Conservation (phyloP, 352 stramenopile species). For the Halophytophthora polymorphica region DNA sequence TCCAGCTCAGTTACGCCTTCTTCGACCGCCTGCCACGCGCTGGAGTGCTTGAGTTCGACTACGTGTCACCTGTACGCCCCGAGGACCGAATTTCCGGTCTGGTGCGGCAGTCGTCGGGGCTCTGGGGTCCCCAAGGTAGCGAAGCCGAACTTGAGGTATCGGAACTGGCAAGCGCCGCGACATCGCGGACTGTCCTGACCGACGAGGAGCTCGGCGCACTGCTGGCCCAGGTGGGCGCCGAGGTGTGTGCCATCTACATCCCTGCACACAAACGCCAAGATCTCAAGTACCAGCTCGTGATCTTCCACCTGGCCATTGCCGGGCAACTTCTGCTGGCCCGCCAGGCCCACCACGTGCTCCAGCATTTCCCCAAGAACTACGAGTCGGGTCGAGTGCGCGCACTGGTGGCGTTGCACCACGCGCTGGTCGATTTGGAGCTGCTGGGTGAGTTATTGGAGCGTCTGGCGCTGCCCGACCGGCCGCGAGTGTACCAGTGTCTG, state of each 20-base stretch:
- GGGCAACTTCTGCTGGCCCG: constrained; percentile 33
- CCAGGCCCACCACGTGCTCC: constrained; percentile 56
- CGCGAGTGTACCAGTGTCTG: constrained; percentile 39
- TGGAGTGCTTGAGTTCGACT: constrained; percentile 72
- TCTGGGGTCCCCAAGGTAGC: no score
- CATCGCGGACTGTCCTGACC: constrained; percentile 15
- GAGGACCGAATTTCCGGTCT: constrained; percentile 35
- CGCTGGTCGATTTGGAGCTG: constrained; percentile 65
- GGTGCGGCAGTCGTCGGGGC: no score
- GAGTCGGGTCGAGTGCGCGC: constrained; percentile 50
- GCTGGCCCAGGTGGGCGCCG: constrained; percentile 46
- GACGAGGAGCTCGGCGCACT: constrained; percentile 41
- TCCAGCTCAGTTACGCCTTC: constrained; percentile 56
- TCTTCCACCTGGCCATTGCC: constrained; percentile 66
- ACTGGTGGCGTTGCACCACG: constrained; percentile 52
- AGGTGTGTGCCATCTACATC: constrained; percentile 71
- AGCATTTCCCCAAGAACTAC: constrained; percentile 73
- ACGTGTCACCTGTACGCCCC: constrained; percentile 48
- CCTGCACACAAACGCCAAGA: constrained; percentile 64
- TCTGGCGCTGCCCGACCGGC: constrained; percentile 33
- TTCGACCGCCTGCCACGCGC: constrained; percentile 48
- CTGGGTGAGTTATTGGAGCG: constrained; percentile 58
- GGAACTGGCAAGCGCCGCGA: background rate
- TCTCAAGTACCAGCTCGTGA: constrained; percentile 66
- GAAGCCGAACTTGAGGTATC: constrained; percentile 5